A percentile compares a stretch with the other conserved stretches of the same genome.
phyloP scores from a whole-genome alignment of 805 yeast species.

The Yarrowia alimentaria region DNA sequence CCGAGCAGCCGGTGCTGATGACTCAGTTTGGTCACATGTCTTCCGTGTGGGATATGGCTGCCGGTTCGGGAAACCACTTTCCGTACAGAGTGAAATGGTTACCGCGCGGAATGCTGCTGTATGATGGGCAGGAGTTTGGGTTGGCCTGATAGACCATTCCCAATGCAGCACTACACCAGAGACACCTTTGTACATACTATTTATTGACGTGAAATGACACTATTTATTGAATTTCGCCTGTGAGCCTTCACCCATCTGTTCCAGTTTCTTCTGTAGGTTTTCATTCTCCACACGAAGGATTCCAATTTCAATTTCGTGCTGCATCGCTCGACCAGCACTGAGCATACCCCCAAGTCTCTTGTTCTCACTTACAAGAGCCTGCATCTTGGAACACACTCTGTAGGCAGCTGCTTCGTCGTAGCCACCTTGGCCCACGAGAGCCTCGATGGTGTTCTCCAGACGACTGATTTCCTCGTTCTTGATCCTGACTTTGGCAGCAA shows the following conservation, averaged over 20 bases:
- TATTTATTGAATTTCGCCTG: neutral
- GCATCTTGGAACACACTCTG: conserved; percentile 18
- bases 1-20: neutral
- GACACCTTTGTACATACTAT: no score
- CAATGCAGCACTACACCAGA: no score
- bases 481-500: neutral
- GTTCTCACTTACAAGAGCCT: conserved; percentile 9
- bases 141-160: neutral
- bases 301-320: conserved; percentile 18
- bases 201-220: no score
- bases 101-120: conserved; percentile 13
- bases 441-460: conserved; percentile 10
- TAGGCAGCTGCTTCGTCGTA: conserved; percentile 10
- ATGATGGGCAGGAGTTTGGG: conserved; percentile 16
- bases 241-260: neutral
- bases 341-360: conserved; percentile 8
- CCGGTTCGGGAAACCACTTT: conserved; percentile 2
- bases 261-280: neutral
- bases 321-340: conserved; percentile 8
- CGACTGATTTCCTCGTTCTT: conserved; percentile 4
- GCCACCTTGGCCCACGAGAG: conserved; percentile 12
- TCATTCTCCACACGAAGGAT: conserved; percentile 12
- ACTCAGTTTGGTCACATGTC: neutral
- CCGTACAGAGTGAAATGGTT: conserved; percentile 10
- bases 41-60: conserved; percentile 24